Percentiles rank a stretch among this genome's conserved stretches.
Conservation (phyloP, 371 early-diverging fungal species). For the Mortierella sp. region DNA sequence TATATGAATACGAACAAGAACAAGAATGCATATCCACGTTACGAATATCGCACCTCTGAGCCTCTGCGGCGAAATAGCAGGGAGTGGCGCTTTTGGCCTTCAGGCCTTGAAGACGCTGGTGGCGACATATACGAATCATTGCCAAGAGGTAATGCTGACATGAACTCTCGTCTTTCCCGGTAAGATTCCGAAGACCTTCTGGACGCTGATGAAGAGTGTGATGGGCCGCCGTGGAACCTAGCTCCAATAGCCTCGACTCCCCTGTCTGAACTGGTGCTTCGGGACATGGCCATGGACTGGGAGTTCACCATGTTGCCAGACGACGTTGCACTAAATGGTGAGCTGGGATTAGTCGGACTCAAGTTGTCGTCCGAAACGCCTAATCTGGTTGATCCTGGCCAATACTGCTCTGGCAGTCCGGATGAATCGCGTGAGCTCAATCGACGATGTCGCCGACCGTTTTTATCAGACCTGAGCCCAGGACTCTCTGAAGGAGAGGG, state of each 20-base stretch:
- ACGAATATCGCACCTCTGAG: conserved; percentile 18
- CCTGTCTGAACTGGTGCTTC: conserved; percentile 23
- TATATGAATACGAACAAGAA: too few relatives aligned
- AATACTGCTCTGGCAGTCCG: conserved; percentile 31
- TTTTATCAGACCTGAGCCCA: conserved; percentile 3
- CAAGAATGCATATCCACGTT: too few relatives aligned
- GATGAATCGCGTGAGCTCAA: conserved; percentile 36
- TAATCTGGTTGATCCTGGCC: conserved; percentile 45
- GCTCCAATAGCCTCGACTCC: conserved; percentile 6
- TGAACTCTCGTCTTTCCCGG: conserved; percentile 1
- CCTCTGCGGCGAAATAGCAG: conserved; percentile 16
- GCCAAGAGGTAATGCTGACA: not conserved
- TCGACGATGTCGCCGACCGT: conserved; percentile 21
- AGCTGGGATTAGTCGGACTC: conserved; percentile 18
- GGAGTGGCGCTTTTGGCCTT: conserved; percentile 19
- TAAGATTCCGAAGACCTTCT: conserved; percentile 14
- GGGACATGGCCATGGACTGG: conserved; percentile 12
- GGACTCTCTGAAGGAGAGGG: conserved; percentile 36
- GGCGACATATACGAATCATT: conserved; percentile 1
- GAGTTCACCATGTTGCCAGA: not conserved
- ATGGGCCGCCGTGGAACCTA: not conserved
- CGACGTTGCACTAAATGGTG: conserved; percentile 9
- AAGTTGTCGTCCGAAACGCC: conserved; percentile 26
- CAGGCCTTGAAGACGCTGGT: conserved; percentile 8
- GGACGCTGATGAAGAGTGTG: not conserved